These are phyloP conservation scores for Forsythia viridissima DNA, from an alignment of 257 asterid species.

Conservation along the genomic window DNA sequence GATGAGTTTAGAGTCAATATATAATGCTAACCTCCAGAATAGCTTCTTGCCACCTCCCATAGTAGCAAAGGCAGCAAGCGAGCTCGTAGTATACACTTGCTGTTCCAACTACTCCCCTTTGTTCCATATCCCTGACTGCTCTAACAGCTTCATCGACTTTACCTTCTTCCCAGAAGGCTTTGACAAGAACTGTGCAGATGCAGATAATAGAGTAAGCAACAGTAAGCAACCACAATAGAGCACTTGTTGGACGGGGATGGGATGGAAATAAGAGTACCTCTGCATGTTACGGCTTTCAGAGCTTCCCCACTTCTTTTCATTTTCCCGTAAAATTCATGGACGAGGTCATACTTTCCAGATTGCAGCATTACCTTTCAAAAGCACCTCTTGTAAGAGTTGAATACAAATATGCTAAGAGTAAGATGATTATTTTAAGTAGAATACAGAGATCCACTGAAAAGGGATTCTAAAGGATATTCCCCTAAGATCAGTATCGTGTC, in stretches of 20 bases:
- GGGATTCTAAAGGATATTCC: background rate
- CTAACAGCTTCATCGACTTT: constrained; percentile 76
- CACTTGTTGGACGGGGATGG: constrained; percentile 8
- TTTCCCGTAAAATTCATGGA: constrained; percentile 64
- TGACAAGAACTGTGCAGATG: constrained; percentile 71
- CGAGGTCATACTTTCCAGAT: constrained; percentile 73
- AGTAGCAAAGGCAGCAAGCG: constrained; percentile 94
- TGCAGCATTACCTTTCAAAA: constrained; percentile 87
- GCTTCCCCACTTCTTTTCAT: constrained; percentile 88
- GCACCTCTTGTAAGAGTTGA: constrained; percentile 33
- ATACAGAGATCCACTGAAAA: constrained; percentile 3
- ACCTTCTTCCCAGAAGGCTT: constrained; percentile 86
- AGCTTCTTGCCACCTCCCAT: constrained; percentile 87
- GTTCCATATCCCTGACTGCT: constrained; percentile 92
- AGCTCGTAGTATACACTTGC: constrained; percentile 89
- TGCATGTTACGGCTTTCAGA: constrained; percentile 76
- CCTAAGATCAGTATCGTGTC: background rate
- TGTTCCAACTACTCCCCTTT: constrained; percentile 76
- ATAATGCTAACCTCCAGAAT: constrained; percentile 60
- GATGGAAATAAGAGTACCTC: constrained; percentile 49
- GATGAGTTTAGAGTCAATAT: background rate
- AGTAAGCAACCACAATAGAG: constrained; percentile 19
- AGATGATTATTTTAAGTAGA: constrained; percentile 17
- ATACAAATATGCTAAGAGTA: constrained; percentile 25
- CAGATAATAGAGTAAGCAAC: constrained; percentile 24